Percentiles rank a stretch among this genome's conserved stretches.
phyloP scores from a whole-genome alignment of 176 grass and related monocot genomes.

The Oryza punctata region DNA sequence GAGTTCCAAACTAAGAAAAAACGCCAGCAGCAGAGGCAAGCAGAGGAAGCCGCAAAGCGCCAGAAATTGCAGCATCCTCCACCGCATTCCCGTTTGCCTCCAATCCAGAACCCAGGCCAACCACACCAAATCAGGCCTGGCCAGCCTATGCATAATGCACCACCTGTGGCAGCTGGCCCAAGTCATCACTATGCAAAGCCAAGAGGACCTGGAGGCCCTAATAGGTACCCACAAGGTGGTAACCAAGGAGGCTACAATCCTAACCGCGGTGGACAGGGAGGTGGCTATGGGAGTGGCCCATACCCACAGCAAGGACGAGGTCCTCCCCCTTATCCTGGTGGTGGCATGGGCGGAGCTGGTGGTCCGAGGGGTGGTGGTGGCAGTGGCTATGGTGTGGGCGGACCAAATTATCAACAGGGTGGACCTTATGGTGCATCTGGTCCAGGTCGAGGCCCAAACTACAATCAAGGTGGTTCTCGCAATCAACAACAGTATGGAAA shows the following conservation, averaged over 20 bases:
- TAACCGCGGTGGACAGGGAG: constrained; percentile 71
- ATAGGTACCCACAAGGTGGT: constrained; percentile 68
- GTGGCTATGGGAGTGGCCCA: constrained; percentile 63
- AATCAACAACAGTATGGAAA: constrained; percentile 82
- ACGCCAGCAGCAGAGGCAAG: constrained; percentile 89
- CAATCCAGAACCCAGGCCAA: constrained; percentile 80
- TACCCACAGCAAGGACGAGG: constrained; percentile 75
- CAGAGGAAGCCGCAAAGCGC: constrained; percentile 85
- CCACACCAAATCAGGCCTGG: constrained; percentile 69
- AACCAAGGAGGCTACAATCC: constrained; percentile 68
- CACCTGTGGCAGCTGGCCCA: constrained; percentile 64
- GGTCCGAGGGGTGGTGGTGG: constrained; percentile 42
- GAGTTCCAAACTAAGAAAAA: constrained; percentile 98
- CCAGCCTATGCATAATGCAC: constrained; percentile 68
- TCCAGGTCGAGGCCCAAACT: constrained; percentile 61
- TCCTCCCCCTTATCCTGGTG: constrained; percentile 61
- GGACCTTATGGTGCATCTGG: constrained; percentile 68
- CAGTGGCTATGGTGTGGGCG: constrained; percentile 54
- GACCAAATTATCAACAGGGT: constrained; percentile 66
- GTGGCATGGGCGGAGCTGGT: constrained; percentile 45
- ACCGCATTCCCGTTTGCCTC: constrained; percentile 84
- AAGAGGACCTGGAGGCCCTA: constrained; percentile 75
- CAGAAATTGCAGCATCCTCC: constrained; percentile 90
- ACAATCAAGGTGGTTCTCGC: constrained; percentile 53
- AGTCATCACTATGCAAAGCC: constrained; percentile 86